Evolutionary conservation across 2,329 filamentous ascomycete genomes (phyloP).

Genomic region (Paraconiothyrium sp.): DNA sequence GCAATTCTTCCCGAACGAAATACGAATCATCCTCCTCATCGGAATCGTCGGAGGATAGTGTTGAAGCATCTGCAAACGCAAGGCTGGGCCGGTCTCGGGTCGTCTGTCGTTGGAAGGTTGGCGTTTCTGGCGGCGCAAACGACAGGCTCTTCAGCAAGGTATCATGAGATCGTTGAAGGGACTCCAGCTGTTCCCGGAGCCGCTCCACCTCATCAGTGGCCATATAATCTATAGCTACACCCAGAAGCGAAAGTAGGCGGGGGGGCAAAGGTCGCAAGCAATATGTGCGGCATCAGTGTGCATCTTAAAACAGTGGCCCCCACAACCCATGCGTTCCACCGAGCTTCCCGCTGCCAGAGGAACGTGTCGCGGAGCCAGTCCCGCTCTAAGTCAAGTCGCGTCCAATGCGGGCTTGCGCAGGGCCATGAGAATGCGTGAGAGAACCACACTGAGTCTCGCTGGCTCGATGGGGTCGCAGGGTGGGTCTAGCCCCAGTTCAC

Average conservation of each 20-base stretch:
- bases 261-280: neutral
- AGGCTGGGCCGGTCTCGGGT: slow-evolving; percentile 25
- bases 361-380: neutral
- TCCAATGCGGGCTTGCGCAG: slow-evolving; percentile 17
- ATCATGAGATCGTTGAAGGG: slow-evolving; percentile 45
- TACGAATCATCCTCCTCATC: slow-evolving; percentile 47
- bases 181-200: slow-evolving; percentile 44
- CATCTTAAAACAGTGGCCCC: slow-evolving; percentile 24
- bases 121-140: slow-evolving; percentile 36
- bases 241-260: neutral
- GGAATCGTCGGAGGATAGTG: slow-evolving; percentile 47
- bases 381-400: slow-evolving; percentile 21
- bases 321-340: slow-evolving; percentile 30
- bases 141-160: slow-evolving; percentile 39
- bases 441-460: neutral
- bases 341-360: slow-evolving; percentile 27
- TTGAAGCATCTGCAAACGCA: slow-evolving; percentile 46
- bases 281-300: slow-evolving; percentile 3
- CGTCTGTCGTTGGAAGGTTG: slow-evolving; percentile 32
- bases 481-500: slow-evolving; percentile 23
- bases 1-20: slow-evolving; percentile 53
- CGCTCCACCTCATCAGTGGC: slow-evolving; percentile 40
- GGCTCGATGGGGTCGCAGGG: neutral
- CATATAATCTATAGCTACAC: slow-evolving; percentile 23
- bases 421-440: neutral